A percentile compares a stretch with the other conserved stretches of the same genome.
phyloP scores from a whole-genome alignment of 257 asterid genomes.

The Solanum chilense region DNA sequence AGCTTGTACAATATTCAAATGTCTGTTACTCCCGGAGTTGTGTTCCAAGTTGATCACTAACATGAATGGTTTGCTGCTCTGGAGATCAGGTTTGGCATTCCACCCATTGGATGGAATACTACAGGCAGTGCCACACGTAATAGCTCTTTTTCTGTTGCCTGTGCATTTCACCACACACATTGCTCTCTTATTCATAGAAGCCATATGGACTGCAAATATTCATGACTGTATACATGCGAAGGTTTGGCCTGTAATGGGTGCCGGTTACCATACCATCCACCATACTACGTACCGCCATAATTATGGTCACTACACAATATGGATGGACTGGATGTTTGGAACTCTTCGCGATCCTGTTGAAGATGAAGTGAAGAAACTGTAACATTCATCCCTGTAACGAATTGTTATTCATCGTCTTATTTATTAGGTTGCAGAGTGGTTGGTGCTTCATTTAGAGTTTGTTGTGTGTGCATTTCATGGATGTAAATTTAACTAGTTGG shows the following conservation, averaged over 20 bases:
- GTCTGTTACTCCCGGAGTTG: neutral
- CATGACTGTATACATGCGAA: conserved; percentile 88
- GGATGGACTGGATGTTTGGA: conserved; percentile 99
- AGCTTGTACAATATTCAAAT: neutral
- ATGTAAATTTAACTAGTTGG: neutral
- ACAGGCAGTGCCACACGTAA: conserved; percentile 78
- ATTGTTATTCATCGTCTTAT: neutral
- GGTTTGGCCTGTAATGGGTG: conserved; percentile 97
- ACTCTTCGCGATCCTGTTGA: conserved; percentile 82
- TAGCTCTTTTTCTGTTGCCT: conserved; percentile 77
- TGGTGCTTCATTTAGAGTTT: neutral
- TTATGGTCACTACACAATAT: conserved; percentile 86
- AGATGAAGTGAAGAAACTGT: conserved; percentile 54
- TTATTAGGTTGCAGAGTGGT: neutral
- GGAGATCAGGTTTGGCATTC: conserved; percentile 70
- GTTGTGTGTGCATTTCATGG: neutral
- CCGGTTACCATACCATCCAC: conserved; percentile 96
- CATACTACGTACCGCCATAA: conserved; percentile 97
- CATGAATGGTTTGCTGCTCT: neutral
- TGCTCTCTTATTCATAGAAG: conserved; percentile 68
- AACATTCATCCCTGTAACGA: neutral
- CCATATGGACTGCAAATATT: conserved; percentile 88
- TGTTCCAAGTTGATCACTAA: neutral
- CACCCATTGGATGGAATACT: conserved; percentile 93
- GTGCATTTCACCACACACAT: conserved; percentile 68